Percentiles rank a stretch among this genome's conserved stretches.
Conservation (phyloP, 139 green algal genomes). For the Coccomyxa sp. region DNA sequence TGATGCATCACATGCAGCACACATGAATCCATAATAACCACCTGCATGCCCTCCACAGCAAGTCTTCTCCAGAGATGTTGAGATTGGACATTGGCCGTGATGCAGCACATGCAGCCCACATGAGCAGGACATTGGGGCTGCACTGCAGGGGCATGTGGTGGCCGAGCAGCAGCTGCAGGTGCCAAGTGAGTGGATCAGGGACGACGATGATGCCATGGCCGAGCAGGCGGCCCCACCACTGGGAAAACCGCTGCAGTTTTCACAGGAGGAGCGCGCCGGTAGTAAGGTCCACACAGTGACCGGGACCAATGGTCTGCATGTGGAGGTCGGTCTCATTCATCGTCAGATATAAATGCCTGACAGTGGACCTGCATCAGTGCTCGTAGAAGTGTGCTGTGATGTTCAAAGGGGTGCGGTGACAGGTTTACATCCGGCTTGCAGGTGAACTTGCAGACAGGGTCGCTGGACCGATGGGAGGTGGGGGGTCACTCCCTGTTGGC, state of each 20-base stretch:
- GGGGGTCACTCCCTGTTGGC: conserved; percentile 29
- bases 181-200: background rate
- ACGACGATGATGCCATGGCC: background rate
- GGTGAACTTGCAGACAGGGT: conserved; percentile 17
- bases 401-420: background rate
- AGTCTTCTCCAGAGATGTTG: background rate
- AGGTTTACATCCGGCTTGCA: background rate
- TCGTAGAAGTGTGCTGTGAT: background rate
- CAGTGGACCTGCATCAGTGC: background rate
- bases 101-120: background rate
- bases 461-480: conserved; percentile 14
- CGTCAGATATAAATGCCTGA: no score
- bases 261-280: background rate
- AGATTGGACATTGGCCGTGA: background rate
- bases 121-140: background rate
- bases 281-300: background rate
- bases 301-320: background rate
- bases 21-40: conserved; percentile 6
- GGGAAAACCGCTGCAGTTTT: background rate
- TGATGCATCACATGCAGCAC: background rate
- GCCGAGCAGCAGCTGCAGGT: conserved; percentile 33
- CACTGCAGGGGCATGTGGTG: conserved; percentile 43
- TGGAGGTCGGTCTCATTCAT: background rate
- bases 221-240: background rate
- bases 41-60: background rate